These are phyloP conservation scores for Amanita phalloides DNA, from an alignment of 768 basidiomycete genomes.

Conservation along the genomic window DNA sequence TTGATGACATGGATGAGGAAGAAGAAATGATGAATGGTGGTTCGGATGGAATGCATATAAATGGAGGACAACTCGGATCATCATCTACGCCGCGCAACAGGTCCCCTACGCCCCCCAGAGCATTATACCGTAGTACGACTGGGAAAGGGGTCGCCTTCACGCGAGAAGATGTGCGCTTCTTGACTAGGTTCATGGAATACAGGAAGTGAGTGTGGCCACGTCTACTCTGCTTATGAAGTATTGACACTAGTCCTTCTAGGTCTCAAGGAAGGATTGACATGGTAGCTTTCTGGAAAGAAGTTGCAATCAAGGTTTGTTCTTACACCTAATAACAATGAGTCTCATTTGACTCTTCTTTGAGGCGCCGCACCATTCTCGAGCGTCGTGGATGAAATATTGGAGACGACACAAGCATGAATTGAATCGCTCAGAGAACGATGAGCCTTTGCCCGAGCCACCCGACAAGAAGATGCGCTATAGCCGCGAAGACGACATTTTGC, in stretches of 20 bases:
- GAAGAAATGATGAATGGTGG: slow-evolving; percentile 20
- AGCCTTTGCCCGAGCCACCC: slow-evolving; percentile 62
- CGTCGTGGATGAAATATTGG: slow-evolving; percentile 94
- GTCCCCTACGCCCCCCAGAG: slow-evolving; percentile 74
- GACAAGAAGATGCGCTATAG: slow-evolving; percentile 88
- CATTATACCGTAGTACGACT: slow-evolving; percentile 74
- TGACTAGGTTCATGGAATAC: slow-evolving; percentile 70
- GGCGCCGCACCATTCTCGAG: slow-evolving; percentile 86
- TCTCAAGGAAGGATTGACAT: slow-evolving; percentile 56
- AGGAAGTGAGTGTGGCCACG: slow-evolving; percentile 42
- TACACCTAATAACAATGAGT: background rate
- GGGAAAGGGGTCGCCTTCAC: slow-evolving; percentile 89
- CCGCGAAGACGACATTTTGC: slow-evolving; percentile 64
- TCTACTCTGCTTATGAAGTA: background rate
- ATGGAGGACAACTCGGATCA: slow-evolving; percentile 24
- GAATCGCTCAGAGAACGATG: slow-evolving; percentile 52
- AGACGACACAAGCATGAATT: slow-evolving; percentile 81
- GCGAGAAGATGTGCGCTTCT: slow-evolving; percentile 67
- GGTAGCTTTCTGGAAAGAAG: slow-evolving; percentile 75
- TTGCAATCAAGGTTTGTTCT: slow-evolving; percentile 46
- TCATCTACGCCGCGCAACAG: slow-evolving; percentile 34
- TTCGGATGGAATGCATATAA: slow-evolving; percentile 32
- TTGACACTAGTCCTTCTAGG: slow-evolving; percentile 16
- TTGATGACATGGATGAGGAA: slow-evolving; percentile 33
- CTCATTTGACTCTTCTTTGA: slow-evolving; percentile 13